Conservation (phyloP, 2,329 filamentous ascomycete species). For the Stemphylium vesicarium region DNA sequence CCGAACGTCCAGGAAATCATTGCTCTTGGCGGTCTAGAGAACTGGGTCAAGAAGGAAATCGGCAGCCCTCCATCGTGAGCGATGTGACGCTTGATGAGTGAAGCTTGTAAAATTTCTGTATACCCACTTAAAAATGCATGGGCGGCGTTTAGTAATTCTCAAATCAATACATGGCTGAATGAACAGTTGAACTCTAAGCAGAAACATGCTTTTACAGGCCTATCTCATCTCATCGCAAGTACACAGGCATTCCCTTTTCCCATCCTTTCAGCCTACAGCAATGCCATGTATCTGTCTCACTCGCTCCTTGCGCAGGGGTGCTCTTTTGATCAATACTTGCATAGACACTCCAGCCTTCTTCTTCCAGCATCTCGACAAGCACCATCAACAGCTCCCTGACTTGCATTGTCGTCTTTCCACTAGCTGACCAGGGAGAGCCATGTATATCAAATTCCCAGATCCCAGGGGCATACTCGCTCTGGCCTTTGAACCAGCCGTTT, state of each 20-base stretch:
- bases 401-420: constrained; percentile 46
- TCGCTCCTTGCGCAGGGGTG: constrained; percentile 20
- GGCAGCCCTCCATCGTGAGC: constrained; percentile 33
- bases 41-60: constrained; percentile 80
- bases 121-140: constrained; percentile 15
- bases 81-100: background rate
- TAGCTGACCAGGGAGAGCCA: constrained; percentile 42
- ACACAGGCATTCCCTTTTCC: constrained; percentile 29
- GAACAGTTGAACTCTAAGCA: background rate
- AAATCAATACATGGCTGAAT: constrained; percentile 1
- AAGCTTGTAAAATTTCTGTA: constrained; percentile 9
- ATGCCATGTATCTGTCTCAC: constrained; percentile 37
- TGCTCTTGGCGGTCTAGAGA: constrained; percentile 73
- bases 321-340: constrained; percentile 47
- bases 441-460: constrained; percentile 44
- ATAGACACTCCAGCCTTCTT: constrained; percentile 50
- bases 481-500: constrained; percentile 14
- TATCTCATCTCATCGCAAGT: constrained; percentile 5
- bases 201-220: background rate
- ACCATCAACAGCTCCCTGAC: constrained; percentile 44
- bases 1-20: constrained; percentile 76
- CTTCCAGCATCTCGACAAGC: constrained; percentile 35
- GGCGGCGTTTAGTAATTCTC: constrained; percentile 9
- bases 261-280: constrained; percentile 29
- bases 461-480: constrained; percentile 17